These are phyloP conservation scores for Diaporthe helianthi DNA, from an alignment of 2,329 filamentous ascomycete species.

Conservation along the genomic window DNA sequence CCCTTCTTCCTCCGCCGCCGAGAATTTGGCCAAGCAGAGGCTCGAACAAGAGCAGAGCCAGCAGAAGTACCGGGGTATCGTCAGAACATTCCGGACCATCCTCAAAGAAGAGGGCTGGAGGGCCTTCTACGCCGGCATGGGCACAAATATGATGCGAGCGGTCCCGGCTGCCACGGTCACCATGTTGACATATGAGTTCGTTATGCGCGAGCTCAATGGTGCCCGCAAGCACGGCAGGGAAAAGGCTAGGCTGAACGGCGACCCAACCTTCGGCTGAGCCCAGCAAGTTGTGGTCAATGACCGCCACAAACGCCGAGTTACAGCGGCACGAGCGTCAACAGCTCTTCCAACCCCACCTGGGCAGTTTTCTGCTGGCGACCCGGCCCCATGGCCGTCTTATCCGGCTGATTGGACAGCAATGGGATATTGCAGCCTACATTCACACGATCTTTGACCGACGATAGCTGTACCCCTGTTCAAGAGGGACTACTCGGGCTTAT, in stretches of 20 bases:
- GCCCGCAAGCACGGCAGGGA: constrained; percentile 49
- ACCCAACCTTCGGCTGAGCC: constrained; percentile 27
- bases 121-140: constrained; percentile 96
- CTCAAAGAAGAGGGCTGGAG: constrained; percentile 91
- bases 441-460: background rate
- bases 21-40: constrained; percentile 37
- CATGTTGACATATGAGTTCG: constrained; percentile 94
- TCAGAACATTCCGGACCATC: constrained; percentile 85
- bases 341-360: background rate
- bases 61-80: constrained; percentile 76
- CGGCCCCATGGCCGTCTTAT: background rate
- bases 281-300: background rate
- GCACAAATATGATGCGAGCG: constrained; percentile 95
- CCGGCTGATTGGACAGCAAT: background rate
- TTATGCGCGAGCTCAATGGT: constrained; percentile 61
- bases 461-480: background rate
- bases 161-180: constrained; percentile 96
- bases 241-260: constrained; percentile 39
- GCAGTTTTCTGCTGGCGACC: background rate
- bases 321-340: background rate
- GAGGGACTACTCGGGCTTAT: background rate
- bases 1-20: constrained; percentile 54
- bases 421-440: background rate
- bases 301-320: background rate
- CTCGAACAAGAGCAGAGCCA: constrained; percentile 39